Evolutionary conservation across 345 rosid genomes (phyloP).

Genomic region (Barbarea vulgaris): DNA sequence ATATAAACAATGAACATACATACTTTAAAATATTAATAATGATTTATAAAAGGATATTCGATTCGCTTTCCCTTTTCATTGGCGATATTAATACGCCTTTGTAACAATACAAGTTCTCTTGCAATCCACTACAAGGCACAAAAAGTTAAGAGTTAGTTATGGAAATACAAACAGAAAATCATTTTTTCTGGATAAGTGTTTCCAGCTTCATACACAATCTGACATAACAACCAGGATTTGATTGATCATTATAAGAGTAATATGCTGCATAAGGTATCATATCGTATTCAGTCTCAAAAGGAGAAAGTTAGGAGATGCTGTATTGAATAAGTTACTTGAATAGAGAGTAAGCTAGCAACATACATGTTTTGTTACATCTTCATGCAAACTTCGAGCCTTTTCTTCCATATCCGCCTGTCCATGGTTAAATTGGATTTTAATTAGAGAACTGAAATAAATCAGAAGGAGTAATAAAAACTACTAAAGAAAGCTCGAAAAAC

Average conservation of each 20-base stretch:
- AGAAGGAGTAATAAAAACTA: not conserved
- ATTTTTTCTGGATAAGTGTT: not conserved
- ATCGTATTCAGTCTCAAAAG: not conserved
- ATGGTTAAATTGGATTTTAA: constrained; percentile 26
- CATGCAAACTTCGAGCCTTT: constrained; percentile 62
- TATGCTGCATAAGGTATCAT: constrained; percentile 1
- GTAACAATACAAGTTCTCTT: constrained; percentile 60
- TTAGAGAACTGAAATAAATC: constrained; percentile 9
- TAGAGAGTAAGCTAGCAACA: constrained; percentile 32
- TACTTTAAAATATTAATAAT: not conserved
- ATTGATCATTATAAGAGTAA: not conserved
- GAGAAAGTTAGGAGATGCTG: constrained; percentile 1
- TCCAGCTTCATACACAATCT: not conserved
- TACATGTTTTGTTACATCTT: constrained; percentile 81
- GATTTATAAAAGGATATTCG: constrained; percentile 74
- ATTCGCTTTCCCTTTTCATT: constrained; percentile 85
- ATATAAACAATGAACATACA: not conserved
- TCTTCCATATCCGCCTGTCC: constrained; percentile 69
- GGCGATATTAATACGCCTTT: constrained; percentile 63
- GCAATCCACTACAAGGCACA: constrained; percentile 62
- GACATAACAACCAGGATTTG: constrained; percentile 6
- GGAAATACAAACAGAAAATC: not conserved
- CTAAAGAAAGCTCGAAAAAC: not conserved
- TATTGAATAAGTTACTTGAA: too few relatives aligned
- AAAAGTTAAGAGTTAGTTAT: constrained; percentile 20